Evolutionary conservation across 2,329 filamentous ascomycete genomes (phyloP).

Genomic region (Emmonsiellopsis sp.): DNA sequence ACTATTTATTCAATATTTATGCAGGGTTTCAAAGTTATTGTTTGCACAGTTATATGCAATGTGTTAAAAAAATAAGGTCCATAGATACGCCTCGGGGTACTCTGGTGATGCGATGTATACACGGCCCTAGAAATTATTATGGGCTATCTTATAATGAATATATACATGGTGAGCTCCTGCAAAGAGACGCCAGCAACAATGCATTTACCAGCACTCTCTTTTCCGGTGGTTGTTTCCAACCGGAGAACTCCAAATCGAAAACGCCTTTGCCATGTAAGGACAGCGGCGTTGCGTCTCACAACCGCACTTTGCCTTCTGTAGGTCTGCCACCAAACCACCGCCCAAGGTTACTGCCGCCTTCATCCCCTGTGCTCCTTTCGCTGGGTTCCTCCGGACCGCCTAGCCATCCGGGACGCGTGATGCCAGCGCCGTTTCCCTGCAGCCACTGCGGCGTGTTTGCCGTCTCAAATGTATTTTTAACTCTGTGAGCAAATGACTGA

Average conservation of each 20-base stretch:
- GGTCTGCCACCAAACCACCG: slow-evolving; percentile 33
- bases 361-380: background rate
- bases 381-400: slow-evolving; percentile 25
- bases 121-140: too few species aligned
- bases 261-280: background rate
- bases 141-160: too few species aligned
- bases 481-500: slow-evolving; percentile 68
- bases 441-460: slow-evolving; percentile 77
- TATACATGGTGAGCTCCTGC: too few species aligned
- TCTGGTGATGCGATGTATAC: too few species aligned
- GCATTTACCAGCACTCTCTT: background rate
- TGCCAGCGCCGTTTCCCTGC: slow-evolving; percentile 55
- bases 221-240: background rate
- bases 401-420: slow-evolving; percentile 78
- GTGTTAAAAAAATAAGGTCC: too few species aligned
- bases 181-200: background rate
- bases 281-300: slow-evolving; percentile 15
- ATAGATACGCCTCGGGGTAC: too few species aligned
- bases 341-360: slow-evolving; percentile 21
- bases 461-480: slow-evolving; percentile 86
- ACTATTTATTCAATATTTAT: too few species aligned
- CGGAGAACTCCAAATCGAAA: background rate
- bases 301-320: slow-evolving; percentile 29
- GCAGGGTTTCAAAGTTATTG: too few species aligned
- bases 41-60: too few species aligned